Conservation (phyloP, 2,329 filamentous ascomycete species). For the Amesomyces nigricolor region DNA sequence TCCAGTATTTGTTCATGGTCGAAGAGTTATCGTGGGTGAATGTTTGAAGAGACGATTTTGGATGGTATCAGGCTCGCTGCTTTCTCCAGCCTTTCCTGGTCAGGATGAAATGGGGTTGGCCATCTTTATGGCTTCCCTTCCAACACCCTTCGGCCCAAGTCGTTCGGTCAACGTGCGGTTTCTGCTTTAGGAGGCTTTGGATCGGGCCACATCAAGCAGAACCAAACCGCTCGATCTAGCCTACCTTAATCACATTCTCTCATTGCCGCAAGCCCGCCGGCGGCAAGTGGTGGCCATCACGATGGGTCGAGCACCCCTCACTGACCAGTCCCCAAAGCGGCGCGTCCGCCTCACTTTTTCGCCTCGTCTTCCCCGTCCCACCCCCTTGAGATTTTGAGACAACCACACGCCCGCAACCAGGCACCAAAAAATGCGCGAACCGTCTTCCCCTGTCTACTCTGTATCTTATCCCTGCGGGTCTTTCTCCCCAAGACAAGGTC, state of each 20-base stretch:
- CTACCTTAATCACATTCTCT: slow-evolving; percentile 15
- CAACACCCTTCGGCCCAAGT: slow-evolving; percentile 2
- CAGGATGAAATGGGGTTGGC: not conserved
- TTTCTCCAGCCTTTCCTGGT: not conserved
- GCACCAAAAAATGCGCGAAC: not conserved
- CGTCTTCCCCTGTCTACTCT: not conserved
- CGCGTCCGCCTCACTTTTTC: slow-evolving; percentile 27
- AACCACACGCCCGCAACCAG: not conserved
- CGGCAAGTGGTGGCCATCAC: slow-evolving; percentile 14
- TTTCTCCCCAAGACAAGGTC: not conserved
- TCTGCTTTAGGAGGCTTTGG: slow-evolving; percentile 14
- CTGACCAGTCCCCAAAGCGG: slow-evolving; percentile 16
- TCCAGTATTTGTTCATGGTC: slow-evolving; percentile 55
- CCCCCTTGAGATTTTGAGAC: slow-evolving; percentile 1
- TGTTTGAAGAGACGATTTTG: not conserved
- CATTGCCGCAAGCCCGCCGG: slow-evolving; percentile 13
- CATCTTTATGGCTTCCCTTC: slow-evolving; percentile 18
- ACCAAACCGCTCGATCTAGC: slow-evolving; percentile 21
- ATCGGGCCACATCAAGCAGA: slow-evolving; percentile 15
- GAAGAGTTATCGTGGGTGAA: slow-evolving; percentile 31
- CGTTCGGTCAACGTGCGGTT: slow-evolving; percentile 16
- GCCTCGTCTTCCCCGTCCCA: slow-evolving; percentile 13
- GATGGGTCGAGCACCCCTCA: slow-evolving; percentile 9
- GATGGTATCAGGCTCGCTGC: slow-evolving; percentile 4
- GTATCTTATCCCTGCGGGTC: not conserved